phyloP scores from a whole-genome alignment of 768 basidiomycete species.

The Chalciporus piperatus region DNA sequence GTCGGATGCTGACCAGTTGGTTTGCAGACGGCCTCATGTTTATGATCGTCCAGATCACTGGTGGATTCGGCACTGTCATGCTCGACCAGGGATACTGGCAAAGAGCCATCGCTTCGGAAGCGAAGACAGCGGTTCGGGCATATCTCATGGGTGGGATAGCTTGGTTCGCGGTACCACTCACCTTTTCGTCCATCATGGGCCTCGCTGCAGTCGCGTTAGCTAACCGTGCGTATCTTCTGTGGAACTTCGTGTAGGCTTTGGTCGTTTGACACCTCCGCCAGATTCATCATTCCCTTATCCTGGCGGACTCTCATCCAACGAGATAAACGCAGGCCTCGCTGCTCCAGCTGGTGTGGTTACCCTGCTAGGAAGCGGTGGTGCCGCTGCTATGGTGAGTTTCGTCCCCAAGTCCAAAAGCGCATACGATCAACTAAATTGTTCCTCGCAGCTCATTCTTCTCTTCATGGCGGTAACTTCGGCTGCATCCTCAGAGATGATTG shows the following conservation, averaged over 20 bases:
- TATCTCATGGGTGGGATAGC: constrained; percentile 40
- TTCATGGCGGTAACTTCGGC: constrained; percentile 38
- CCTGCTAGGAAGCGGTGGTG: constrained; percentile 35
- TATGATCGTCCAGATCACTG: constrained; percentile 18
- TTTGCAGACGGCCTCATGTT: constrained; percentile 11
- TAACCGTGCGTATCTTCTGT: constrained; percentile 4
- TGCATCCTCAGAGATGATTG: constrained; percentile 34
- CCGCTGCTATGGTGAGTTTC: constrained; percentile 31
- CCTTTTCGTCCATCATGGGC: constrained; percentile 37
- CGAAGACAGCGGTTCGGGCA: constrained; percentile 35
- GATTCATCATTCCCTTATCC: constrained; percentile 42
- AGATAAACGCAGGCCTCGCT: constrained; percentile 35
- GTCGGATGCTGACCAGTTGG: neutral
- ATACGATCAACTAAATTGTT: neutral
- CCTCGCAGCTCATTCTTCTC: constrained; percentile 26
- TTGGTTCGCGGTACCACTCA: constrained; percentile 40
- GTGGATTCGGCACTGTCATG: constrained; percentile 19
- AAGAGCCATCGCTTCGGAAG: constrained; percentile 36
- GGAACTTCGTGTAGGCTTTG: neutral
- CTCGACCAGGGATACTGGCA: constrained; percentile 36
- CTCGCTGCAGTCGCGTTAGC: constrained; percentile 31
- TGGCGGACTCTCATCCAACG: constrained; percentile 21
- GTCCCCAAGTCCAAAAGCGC: no score
- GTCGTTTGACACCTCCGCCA: constrained; percentile 3
- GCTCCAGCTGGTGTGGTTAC: constrained; percentile 34